Conservation (phyloP, 805 yeast genomes). For the Starmerella cellae region DNA sequence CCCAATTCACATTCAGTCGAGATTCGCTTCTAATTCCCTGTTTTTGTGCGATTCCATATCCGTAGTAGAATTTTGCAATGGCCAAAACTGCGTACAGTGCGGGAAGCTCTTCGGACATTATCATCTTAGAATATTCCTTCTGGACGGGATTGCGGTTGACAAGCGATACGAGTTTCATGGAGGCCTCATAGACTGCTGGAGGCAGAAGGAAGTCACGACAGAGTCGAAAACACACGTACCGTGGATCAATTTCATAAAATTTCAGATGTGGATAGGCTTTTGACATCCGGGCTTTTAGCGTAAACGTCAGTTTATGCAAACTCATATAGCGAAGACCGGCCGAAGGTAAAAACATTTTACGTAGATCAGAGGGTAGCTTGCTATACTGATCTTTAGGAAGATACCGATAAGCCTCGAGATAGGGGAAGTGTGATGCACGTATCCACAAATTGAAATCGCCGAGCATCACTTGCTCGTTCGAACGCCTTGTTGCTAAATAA, state of each 20-base stretch:
- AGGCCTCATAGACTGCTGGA: conserved; percentile 34
- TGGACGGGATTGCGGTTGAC: not conserved
- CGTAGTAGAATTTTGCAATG: conserved; percentile 18
- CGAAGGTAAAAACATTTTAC: conserved; percentile 6
- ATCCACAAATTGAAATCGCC: conserved; percentile 13
- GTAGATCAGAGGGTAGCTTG: conserved; percentile 7
- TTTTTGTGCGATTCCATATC: not conserved
- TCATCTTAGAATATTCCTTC: not conserved
- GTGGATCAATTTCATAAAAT: conserved; percentile 4
- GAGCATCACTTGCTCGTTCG: conserved; percentile 7
- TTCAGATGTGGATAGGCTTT: not conserved
- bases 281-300: not conserved
- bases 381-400: conserved; percentile 1
- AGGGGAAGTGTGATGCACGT: conserved; percentile 7
- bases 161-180: conserved; percentile 23
- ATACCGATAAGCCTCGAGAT: conserved; percentile 4
- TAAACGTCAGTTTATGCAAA: conserved; percentile 3
- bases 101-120: conserved; percentile 10
- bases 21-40: conserved; percentile 1
- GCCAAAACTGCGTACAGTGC: conserved; percentile 10
- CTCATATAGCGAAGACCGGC: conserved; percentile 2
- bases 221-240: conserved; percentile 7
- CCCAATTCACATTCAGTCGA: conserved; percentile 17
- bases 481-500: conserved; percentile 10
- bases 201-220: conserved; percentile 36